Percentiles rank a stretch among this genome's conserved stretches.
These are phyloP conservation scores for Syzygium jambos DNA, from an alignment of 345 rosid genomes.

Conservation along the genomic window DNA sequence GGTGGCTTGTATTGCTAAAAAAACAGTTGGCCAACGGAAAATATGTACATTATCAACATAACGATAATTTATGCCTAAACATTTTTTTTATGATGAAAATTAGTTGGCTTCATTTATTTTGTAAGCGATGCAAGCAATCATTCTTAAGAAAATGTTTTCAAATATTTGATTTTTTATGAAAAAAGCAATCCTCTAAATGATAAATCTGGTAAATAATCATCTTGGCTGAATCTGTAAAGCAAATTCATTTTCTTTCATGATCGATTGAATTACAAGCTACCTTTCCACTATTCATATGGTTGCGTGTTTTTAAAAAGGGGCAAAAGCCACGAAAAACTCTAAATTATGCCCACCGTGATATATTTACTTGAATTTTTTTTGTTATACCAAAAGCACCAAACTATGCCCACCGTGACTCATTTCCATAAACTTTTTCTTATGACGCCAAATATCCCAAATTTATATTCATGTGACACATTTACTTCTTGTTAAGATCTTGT, in stretches of 20 bases:
- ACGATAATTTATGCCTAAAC: background rate
- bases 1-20: background rate
- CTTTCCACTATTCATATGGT: background rate
- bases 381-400: too few relatives aligned
- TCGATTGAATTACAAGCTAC: background rate
- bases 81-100: background rate
- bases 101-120: background rate
- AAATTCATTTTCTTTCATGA: background rate
- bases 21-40: background rate
- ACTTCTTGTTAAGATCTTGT: too few relatives aligned
- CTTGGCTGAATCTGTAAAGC: background rate
- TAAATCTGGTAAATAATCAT: background rate
- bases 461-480: too few relatives aligned
- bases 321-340: too few relatives aligned
- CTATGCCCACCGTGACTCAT: too few relatives aligned
- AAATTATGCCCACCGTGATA: too few relatives aligned
- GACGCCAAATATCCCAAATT: too few relatives aligned
- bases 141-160: background rate
- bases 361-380: too few relatives aligned
- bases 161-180: background rate
- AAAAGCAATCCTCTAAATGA: background rate
- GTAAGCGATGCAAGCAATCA: fast-evolving
- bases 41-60: background rate
- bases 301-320: background rate
- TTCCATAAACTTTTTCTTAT: too few relatives aligned